Conservation (phyloP, 805 yeast species). For the Starmerella lactis-condensi region DNA sequence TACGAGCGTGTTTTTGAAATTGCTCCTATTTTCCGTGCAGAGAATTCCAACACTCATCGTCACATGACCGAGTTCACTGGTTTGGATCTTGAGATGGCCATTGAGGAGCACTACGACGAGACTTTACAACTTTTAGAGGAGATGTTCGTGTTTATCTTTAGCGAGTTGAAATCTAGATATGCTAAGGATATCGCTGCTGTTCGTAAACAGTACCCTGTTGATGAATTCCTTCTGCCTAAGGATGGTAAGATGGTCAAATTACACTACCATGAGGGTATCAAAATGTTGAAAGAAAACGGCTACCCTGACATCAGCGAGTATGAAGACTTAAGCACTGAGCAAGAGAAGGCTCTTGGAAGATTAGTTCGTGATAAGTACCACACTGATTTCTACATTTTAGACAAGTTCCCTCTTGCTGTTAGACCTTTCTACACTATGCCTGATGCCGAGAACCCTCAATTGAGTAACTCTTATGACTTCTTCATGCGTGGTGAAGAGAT, state of each 20-base stretch:
- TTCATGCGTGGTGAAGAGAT: slow-evolving; percentile 99
- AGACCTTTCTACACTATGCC: slow-evolving; percentile 99
- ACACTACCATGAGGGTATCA: slow-evolving; percentile 79
- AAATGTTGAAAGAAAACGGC: slow-evolving; percentile 70
- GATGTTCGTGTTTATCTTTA: slow-evolving; percentile 73
- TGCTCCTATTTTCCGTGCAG: slow-evolving; percentile 98
- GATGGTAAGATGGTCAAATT: slow-evolving; percentile 86
- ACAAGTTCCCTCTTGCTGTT: slow-evolving; percentile 89
- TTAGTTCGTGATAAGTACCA: slow-evolving; percentile 83
- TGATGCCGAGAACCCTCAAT: slow-evolving; percentile 73
- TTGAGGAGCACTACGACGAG: slow-evolving; percentile 96
- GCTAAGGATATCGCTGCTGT: slow-evolving; percentile 72
- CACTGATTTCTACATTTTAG: slow-evolving; percentile 94
- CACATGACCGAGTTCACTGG: slow-evolving; percentile 99
- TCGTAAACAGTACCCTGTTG: slow-evolving; percentile 90
- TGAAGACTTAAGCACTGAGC: slow-evolving; percentile 84
- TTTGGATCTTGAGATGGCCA: slow-evolving; percentile 92
- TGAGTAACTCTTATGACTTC: slow-evolving; percentile 96
- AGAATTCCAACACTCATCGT: slow-evolving; percentile 96
- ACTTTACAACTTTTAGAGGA: slow-evolving; percentile 45
- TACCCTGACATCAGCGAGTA: slow-evolving; percentile 56
- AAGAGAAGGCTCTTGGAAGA: slow-evolving; percentile 83
- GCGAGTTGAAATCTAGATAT: slow-evolving; percentile 62
- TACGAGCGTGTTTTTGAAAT: slow-evolving; percentile 91
- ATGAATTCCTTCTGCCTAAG: slow-evolving; percentile 85